Base-by-base conservation (phyloP, 139 green algal species). In the Axilococcus clingmanii region DNA sequence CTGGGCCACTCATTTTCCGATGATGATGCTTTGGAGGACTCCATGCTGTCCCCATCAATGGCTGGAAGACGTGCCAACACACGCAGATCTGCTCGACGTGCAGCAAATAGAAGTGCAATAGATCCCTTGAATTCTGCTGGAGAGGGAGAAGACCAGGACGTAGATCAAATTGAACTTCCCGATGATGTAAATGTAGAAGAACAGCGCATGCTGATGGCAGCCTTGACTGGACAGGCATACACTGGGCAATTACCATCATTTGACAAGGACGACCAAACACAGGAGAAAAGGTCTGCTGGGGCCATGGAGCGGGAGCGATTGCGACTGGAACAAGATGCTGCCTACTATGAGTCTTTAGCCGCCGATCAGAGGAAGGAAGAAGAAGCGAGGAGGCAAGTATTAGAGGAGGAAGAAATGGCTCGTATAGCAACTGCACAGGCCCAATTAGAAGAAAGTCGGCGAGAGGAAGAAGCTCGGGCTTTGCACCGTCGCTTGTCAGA, bases 141-240 rank as follows among this genome's bases (percentile, higher is more conserved):
- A n/a, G n/a, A n/a, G n/a, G n/a, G n/a, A n/a, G n/a, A n/a, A n/a
- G 40, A 40, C 5, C 30, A 57, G 31, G 59, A 31, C 7, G 30
- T 44, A 7, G 29, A 29, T 8, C 5, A 40, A 15, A 15, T 34
- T 7, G 31, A 19, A 19, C 62, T 53, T 37, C 47, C 53, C 2
- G 41, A 54, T 8, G 61, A 69, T 49, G 62, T 71, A 4, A 41
- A 71, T 22, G 5, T 71, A 24, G 54, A 71, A 55, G 63, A 71
- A 52, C 63, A 71, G 56, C 47, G 41, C 20, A 71, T 71, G 63
- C 55, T 71, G 11, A 37, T 71, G 37, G 63, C 63, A 35, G 63
- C 63, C 0, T 28, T 66, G 6, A 57, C 60, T 40, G 63, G 63
- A 3, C 45, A 50, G 23, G 47, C 28, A 12, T 71, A 71, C 35